Evolutionary conservation across 306 rosid species (phyloP), one percentile per base, ranked within the genome.

Genomic region (Mimosa bimucronata): DNA sequence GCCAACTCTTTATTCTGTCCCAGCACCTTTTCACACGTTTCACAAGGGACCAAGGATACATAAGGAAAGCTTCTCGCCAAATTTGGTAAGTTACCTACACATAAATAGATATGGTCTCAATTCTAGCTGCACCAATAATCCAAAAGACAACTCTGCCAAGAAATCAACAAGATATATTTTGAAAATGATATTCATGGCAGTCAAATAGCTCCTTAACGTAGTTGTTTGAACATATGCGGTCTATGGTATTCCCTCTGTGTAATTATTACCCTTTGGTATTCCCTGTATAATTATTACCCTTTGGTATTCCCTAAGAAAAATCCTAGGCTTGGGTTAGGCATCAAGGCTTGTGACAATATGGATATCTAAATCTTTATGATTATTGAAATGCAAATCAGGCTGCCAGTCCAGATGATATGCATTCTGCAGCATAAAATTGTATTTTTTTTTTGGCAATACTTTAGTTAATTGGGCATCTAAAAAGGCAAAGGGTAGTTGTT

Each of bases 41-140:
- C 21, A 95, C 98, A 76, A 92, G 94, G 6, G 87, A 66, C 98
- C 98, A 95, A 41, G 98, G 98, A 81, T 92, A 95, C 91, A 88
- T 88, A 41, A 25, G 62, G 79, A 95, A 95, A 48, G 89, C 91
- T 80, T 78, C 85, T 40, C 91, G 88, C 98, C 97, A 95, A 65
- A 71, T 31, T 79, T 65, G 84, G 83, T 95, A 95, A 66, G 88
- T 14, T 76, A 44, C 89, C 98, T 94, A 82, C 77, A 79, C 42
- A 80, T 3, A 68, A 37, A 72, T 2, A 60, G 12, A 73, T 9
- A 67, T 13, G 53, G 55, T 66, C 45, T 66, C 55, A 76, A 46
- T 58, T 61, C 66, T 50, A 79, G 30, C n/a, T 26, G 62, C 16
- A 79, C 4, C 31, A 78, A 80, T 30, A 19, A 53, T 53, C 16